A percentile compares a stretch with the other conserved stretches of the same genome.
phyloP scores from a whole-genome alignment of 1,139 yeast genomes.

The Hyphopichia wangnamkhiaoensis region DNA sequence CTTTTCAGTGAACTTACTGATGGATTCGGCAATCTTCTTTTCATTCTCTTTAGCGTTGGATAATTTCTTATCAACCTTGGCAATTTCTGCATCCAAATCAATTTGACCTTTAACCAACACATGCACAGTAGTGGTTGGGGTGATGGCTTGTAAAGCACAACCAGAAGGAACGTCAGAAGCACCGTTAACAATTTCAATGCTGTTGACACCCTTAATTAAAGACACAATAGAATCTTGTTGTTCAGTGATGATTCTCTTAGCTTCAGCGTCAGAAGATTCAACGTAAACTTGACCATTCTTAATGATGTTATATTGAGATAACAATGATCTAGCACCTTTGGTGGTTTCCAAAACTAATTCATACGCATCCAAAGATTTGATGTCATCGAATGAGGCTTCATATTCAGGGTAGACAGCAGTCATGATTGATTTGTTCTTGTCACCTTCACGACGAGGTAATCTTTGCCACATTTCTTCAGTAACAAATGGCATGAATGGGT shows the following conservation, averaged over 20 bases:
- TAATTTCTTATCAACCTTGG: constrained; percentile 78
- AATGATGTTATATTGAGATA: constrained; percentile 84
- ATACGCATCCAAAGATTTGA: constrained; percentile 68
- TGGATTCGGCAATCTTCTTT: constrained; percentile 40
- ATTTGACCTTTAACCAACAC: constrained; percentile 92
- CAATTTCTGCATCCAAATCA: constrained; percentile 87
- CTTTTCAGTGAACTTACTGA: constrained; percentile 80
- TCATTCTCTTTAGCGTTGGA: constrained; percentile 55
- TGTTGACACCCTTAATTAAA: constrained; percentile 85
- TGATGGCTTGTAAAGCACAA: constrained; percentile 81
- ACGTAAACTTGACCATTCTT: constrained; percentile 86
- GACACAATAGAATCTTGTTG: constrained; percentile 87
- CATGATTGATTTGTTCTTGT: constrained; percentile 68
- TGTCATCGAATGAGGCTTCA: constrained; percentile 59
- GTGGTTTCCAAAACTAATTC: constrained; percentile 84
- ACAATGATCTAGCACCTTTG: constrained; percentile 87
- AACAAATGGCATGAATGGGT: constrained; percentile 97
- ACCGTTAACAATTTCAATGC: constrained; percentile 59
- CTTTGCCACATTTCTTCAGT: constrained; percentile 99
- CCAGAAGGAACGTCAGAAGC: constrained; percentile 72
- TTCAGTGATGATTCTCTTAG: constrained; percentile 54
- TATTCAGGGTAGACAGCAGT: constrained; percentile 79
- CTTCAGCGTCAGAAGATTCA: constrained; percentile 57
- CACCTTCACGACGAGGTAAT: constrained; percentile 83
- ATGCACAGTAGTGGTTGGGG: constrained; percentile 81